A percentile compares a stretch with the other conserved stretches of the same genome.
phyloP scores from a whole-genome alignment of 75 land plant genomes.

The Chamaecyparis obtusa region DNA sequence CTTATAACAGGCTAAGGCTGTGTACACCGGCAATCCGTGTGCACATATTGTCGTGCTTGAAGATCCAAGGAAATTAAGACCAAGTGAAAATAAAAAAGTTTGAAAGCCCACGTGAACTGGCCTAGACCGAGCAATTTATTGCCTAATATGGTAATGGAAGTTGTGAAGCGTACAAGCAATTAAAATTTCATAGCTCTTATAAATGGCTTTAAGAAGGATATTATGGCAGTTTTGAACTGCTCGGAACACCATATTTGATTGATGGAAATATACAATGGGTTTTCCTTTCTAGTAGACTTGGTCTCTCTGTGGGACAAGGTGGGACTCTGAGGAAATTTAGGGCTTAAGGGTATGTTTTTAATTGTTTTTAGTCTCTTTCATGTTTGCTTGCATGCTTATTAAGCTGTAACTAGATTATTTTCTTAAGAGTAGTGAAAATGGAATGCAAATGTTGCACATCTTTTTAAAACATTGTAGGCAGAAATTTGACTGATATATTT shows the following conservation, averaged over 20 bases:
- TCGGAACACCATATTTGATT: background rate
- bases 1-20: background rate
- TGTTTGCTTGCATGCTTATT: background rate
- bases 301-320: background rate
- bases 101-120: background rate
- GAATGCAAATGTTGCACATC: background rate
- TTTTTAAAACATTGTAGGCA: background rate
- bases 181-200: background rate
- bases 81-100: background rate
- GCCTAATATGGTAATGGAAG: background rate
- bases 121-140: background rate
- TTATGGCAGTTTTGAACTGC: background rate
- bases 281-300: background rate
- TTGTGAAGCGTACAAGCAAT: background rate
- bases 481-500: background rate
- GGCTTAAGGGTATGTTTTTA: background rate
- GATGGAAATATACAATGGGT: background rate
- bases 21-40: background rate
- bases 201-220: background rate
- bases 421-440: background rate
- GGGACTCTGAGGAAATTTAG: background rate
- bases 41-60: background rate
- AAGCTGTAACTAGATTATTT: background rate
- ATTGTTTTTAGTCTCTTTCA: background rate
- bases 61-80: background rate